A percentile compares a stretch with the other conserved stretches of the same genome.
Evolutionary conservation across 2,329 filamentous ascomycete genomes (phyloP).

Genomic region (Huntiella abstrusa): DNA sequence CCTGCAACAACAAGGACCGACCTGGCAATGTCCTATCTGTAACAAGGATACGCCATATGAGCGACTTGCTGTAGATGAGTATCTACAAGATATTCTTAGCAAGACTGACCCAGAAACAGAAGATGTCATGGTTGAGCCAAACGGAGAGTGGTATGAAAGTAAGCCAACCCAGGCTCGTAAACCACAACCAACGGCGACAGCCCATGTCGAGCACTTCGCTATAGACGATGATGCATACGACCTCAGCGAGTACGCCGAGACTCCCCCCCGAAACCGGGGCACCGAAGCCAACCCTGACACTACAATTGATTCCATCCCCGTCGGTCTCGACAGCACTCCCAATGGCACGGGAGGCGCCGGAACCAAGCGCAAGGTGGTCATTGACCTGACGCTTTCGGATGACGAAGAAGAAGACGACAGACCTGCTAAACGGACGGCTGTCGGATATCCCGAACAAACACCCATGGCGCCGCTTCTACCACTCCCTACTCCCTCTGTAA

Average conservation of each 20-base stretch:
- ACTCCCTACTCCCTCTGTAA: too few relatives aligned
- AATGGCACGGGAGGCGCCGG: constrained; percentile 17
- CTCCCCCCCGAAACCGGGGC: background rate
- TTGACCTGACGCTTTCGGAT: constrained; percentile 40
- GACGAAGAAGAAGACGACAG: constrained; percentile 31
- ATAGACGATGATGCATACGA: constrained; percentile 1
- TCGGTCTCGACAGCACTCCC: background rate
- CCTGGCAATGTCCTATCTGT: constrained; percentile 92
- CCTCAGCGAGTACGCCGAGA: background rate
- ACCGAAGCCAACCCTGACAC: background rate
- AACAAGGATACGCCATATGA: constrained; percentile 68
- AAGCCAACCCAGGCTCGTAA: background rate
- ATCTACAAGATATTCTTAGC: constrained; percentile 65
- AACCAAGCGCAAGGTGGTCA: constrained; percentile 34
- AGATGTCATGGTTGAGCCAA: constrained; percentile 76
- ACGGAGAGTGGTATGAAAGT: constrained; percentile 50
- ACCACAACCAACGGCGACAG: constrained; percentile 14
- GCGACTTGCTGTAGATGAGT: constrained; percentile 73
- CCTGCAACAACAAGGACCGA: constrained; percentile 86
- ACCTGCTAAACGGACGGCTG: constrained; percentile 27
- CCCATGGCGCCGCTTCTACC: background rate
- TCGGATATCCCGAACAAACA: background rate
- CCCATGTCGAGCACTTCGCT: constrained; percentile 29
- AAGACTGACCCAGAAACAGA: constrained; percentile 54
- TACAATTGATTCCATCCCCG: background rate